phyloP scores from a whole-genome alignment of 2,329 filamentous ascomycete species.

The Neofusicoccum kwambonambiense region DNA sequence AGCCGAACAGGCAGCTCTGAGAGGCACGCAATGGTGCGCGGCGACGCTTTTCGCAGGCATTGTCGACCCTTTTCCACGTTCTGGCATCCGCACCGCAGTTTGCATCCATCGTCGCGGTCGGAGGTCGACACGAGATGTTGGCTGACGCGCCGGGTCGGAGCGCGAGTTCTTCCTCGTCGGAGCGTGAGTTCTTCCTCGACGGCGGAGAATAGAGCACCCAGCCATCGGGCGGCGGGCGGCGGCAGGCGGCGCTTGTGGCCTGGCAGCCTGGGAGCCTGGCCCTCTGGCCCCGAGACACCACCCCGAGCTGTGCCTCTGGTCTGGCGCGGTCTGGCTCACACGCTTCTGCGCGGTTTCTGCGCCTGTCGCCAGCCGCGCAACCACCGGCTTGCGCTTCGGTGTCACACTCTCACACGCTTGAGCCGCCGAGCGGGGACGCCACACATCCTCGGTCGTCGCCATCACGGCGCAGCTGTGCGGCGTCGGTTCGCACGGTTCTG shows the following conservation, averaged over 20 bases:
- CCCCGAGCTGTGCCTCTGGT: not conserved
- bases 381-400: not conserved
- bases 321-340: not conserved
- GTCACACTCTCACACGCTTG: not conserved
- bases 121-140: slow-evolving; percentile 11
- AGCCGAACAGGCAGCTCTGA: slow-evolving; percentile 16
- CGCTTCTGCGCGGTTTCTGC: not conserved
- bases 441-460: not conserved
- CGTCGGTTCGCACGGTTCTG: not conserved
- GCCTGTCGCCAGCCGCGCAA: not conserved
- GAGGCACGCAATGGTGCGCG: slow-evolving; percentile 5
- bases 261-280: not conserved
- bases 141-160: slow-evolving; percentile 14
- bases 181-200: slow-evolving; percentile 10
- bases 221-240: not conserved
- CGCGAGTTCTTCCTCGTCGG: slow-evolving; percentile 13
- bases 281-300: not conserved
- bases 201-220: not conserved
- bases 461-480: not conserved
- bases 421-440: not conserved
- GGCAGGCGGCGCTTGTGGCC: not conserved
- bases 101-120: slow-evolving; percentile 2
- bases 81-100: not conserved
- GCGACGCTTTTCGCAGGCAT: not conserved
- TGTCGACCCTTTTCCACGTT: slow-evolving; percentile 1